Conservation (phyloP, 768 basidiomycete genomes). For the Boletus sp. region DNA sequence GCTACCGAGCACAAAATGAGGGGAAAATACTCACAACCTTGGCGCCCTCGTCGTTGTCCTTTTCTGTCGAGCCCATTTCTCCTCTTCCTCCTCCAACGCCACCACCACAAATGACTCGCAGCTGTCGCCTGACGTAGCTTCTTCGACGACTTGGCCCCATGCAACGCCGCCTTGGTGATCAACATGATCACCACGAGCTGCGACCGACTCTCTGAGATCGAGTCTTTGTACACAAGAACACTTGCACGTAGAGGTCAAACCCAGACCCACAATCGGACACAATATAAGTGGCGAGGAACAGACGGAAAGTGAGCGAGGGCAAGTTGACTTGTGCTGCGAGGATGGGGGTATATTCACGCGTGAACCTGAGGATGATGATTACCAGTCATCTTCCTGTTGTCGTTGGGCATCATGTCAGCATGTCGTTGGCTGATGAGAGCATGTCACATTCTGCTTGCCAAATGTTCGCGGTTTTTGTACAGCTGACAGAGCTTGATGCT, state of each 20-base stretch:
- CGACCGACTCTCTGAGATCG: conserved; percentile 91
- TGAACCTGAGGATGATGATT: conserved; percentile 91
- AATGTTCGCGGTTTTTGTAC: conserved; percentile 79
- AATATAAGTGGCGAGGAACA: conserved; percentile 95
- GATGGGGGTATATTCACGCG: conserved; percentile 89
- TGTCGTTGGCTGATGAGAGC: background rate
- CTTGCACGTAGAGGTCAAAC: conserved; percentile 96
- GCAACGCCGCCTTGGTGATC: conserved; percentile 96
- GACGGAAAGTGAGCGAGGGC: conserved; percentile 85
- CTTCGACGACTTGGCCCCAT: conserved; percentile 94
- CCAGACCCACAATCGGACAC: conserved; percentile 91
- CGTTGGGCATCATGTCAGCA: background rate
- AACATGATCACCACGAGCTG: conserved; percentile 96
- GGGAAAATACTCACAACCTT: conserved; percentile 18
- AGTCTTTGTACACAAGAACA: conserved; percentile 97
- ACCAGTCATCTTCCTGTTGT: conserved; percentile 84
- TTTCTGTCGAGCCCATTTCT: conserved; percentile 24
- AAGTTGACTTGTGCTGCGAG: conserved; percentile 93
- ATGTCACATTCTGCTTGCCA: conserved; percentile 40
- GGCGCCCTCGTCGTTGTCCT: conserved; percentile 41
- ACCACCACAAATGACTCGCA: conserved; percentile 98
- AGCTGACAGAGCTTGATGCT: conserved; percentile 90
- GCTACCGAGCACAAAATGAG: too few species aligned
- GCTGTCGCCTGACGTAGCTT: conserved; percentile 97
- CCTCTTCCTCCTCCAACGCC: conserved; percentile 41